Evolutionary conservation across 2,329 filamentous ascomycete species (phyloP).

Genomic region (Apiospora aurea): DNA sequence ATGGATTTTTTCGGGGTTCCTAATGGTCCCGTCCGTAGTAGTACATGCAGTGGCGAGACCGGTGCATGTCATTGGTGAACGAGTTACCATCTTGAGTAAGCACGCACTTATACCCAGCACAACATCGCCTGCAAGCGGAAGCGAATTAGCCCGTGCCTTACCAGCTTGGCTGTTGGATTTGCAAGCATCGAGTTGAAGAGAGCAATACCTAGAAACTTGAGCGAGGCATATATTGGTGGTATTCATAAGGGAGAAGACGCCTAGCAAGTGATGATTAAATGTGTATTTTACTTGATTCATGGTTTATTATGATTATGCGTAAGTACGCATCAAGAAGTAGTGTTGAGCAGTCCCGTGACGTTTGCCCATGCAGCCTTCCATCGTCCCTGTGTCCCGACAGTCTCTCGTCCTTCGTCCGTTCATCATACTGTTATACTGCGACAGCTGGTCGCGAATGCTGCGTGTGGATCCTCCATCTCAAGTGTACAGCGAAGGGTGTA

Average conservation of each 20-base stretch:
- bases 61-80: not conserved
- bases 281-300: conserved; percentile 3
- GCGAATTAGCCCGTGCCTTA: not conserved
- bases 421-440: conserved; percentile 18
- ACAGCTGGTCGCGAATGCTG: not conserved
- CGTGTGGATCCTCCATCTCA: conserved; percentile 3
- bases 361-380: conserved; percentile 15
- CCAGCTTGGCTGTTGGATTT: not conserved
- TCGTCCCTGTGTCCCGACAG: conserved; percentile 10
- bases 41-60: not conserved
- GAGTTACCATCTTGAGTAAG: not conserved
- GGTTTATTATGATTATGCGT: conserved; percentile 20
- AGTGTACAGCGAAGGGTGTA: conserved; percentile 6
- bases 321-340: not conserved
- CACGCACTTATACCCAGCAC: not conserved
- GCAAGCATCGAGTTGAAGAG: not conserved
- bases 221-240: not conserved
- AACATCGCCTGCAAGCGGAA: not conserved
- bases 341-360: conserved; percentile 19
- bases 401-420: conserved; percentile 1
- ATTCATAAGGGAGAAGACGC: not conserved
- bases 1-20: not conserved
- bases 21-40: not conserved
- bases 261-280: not conserved
- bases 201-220: not conserved